Percentiles rank a stretch among this genome's conserved stretches.
phyloP scores from a whole-genome alignment of 805 yeast genomes.

The Kuraishia borneana region DNA sequence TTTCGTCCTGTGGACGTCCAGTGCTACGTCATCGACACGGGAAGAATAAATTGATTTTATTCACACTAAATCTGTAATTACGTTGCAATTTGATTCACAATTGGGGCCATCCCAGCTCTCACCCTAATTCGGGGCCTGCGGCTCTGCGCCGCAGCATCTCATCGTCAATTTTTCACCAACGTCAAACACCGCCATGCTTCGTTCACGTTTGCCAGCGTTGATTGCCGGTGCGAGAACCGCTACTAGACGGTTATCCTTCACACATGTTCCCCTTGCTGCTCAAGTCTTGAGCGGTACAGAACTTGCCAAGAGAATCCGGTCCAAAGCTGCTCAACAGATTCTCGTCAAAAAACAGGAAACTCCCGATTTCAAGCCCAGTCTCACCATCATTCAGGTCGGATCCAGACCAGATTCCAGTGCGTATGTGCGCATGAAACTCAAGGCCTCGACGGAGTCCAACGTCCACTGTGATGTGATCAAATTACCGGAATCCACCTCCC shows the following conservation, averaged over 20 bases:
- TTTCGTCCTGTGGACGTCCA: too few species aligned
- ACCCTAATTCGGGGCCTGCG: too few species aligned
- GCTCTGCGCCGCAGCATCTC: too few species aligned
- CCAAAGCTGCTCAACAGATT: conserved; percentile 34
- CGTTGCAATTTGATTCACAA: too few species aligned
- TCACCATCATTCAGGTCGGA: conserved; percentile 87
- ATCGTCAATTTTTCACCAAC: too few species aligned
- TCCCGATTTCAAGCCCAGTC: conserved; percentile 55
- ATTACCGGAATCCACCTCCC: conserved; percentile 50
- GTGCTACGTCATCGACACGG: too few species aligned
- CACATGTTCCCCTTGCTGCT: conserved; percentile 12
- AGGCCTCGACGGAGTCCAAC: conserved; percentile 79
- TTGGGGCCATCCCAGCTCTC: too few species aligned
- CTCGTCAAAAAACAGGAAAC: conserved; percentile 25
- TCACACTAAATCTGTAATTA: too few species aligned
- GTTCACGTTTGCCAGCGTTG: background rate
- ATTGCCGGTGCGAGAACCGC: background rate
- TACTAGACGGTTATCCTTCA: conserved; percentile 7
- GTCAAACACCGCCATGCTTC: too few species aligned
- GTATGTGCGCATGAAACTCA: conserved; percentile 83
- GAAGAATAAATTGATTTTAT: too few species aligned
- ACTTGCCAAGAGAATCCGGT: conserved; percentile 31
- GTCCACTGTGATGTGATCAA: conserved; percentile 57
- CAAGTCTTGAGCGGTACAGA: conserved; percentile 33
- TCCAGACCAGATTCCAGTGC: conserved; percentile 82